Percentiles rank a stretch among this genome's conserved stretches.
These are phyloP conservation scores for Allomyces arbusculus DNA, from an alignment of 192 early-diverging fungal species.

Conservation along the genomic window DNA sequence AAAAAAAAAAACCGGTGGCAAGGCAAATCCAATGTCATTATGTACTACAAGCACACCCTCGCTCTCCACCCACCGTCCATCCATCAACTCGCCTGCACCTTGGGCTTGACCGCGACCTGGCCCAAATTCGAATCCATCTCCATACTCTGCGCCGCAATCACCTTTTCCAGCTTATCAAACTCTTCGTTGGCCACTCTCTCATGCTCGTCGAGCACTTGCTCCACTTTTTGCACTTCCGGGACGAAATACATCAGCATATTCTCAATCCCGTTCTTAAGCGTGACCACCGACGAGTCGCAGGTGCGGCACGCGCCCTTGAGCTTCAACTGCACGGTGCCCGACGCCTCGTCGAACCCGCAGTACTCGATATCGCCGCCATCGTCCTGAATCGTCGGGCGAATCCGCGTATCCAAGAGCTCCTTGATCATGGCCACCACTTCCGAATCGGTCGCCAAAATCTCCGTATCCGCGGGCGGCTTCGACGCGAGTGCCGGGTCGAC, in stretches of 20 bases:
- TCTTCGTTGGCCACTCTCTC: constrained; percentile 60
- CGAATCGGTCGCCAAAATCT: constrained; percentile 56
- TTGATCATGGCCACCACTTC: constrained; percentile 97
- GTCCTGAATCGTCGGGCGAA: constrained; percentile 91
- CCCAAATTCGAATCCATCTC: too few species aligned
- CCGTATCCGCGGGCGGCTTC: constrained; percentile 22
- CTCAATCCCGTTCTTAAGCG: constrained; percentile 96
- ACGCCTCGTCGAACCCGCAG: constrained; percentile 55
- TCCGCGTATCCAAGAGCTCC: constrained; percentile 84
- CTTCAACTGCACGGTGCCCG: constrained; percentile 74
- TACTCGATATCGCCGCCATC: constrained; percentile 98
- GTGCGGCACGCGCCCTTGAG: constrained; percentile 89
- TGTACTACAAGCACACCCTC: too few species aligned
- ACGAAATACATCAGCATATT: constrained; percentile 99
- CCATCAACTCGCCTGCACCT: too few species aligned
- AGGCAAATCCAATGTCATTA: too few species aligned
- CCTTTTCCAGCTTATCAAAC: constrained; percentile 70
- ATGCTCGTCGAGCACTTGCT: constrained; percentile 71
- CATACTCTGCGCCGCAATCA: not conserved
- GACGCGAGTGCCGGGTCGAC: constrained; percentile 13
- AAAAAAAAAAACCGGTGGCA: too few species aligned
- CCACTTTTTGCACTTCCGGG: constrained; percentile 71
- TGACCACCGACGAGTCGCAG: constrained; percentile 72
- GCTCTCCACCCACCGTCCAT: too few species aligned
- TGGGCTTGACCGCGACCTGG: too few species aligned